Percentiles rank a stretch among this genome's conserved stretches.
Evolutionary conservation across 2,329 filamentous ascomycete genomes (phyloP).

Genomic region (Escovopsis sp.): DNA sequence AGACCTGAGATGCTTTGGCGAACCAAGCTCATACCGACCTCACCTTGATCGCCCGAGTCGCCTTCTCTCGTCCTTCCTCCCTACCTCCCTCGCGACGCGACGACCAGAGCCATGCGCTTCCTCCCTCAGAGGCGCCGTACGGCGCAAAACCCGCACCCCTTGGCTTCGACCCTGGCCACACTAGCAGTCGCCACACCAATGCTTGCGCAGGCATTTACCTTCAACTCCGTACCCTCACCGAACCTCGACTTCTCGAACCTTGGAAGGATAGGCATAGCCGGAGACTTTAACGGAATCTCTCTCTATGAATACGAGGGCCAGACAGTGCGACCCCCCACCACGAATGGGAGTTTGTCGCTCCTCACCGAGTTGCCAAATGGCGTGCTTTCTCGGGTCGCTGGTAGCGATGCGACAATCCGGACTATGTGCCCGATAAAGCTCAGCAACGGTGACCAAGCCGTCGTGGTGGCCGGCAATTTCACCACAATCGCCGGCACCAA

Average conservation of each 20-base stretch:
- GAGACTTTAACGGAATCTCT: constrained; percentile 84
- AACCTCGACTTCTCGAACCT: constrained; percentile 67
- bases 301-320: constrained; percentile 78
- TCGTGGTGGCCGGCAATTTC: constrained; percentile 89
- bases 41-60: constrained; percentile 5
- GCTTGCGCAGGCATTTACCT: constrained; percentile 36
- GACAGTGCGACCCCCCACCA: constrained; percentile 48
- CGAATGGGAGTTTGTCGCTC: constrained; percentile 69
- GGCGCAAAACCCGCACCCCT: constrained; percentile 21
- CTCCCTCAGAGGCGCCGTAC: constrained; percentile 27
- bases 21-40: constrained; percentile 8
- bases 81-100: constrained; percentile 10
- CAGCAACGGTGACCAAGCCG: constrained; percentile 52
- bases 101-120: constrained; percentile 31
- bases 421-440: constrained; percentile 72
- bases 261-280: constrained; percentile 71
- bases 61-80: constrained; percentile 3
- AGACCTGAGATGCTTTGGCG: constrained; percentile 17
- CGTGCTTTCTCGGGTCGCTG: constrained; percentile 57
- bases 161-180: constrained; percentile 20
- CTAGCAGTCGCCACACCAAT: constrained; percentile 27
- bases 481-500: constrained; percentile 69
- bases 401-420: constrained; percentile 71
- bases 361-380: constrained; percentile 76
- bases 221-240: constrained; percentile 47